Percentiles rank a stretch among this genome's conserved stretches.
phyloP scores from a whole-genome alignment of 2,329 filamentous ascomycete genomes.

The Beauveria scarabaeidicola region DNA sequence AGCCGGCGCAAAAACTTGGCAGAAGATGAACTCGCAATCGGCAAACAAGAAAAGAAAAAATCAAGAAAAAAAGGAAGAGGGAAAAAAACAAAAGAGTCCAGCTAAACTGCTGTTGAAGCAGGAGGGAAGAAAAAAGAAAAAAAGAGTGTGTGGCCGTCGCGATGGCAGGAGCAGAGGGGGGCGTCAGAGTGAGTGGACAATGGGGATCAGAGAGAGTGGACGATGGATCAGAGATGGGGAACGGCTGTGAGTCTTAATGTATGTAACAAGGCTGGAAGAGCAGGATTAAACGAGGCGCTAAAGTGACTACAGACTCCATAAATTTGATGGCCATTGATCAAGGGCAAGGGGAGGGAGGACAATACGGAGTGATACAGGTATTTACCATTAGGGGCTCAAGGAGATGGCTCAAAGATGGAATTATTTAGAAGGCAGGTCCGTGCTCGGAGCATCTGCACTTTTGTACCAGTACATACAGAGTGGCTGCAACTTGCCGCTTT shows the following conservation, averaged over 20 bases:
- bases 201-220: background rate
- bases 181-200: background rate
- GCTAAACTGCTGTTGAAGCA: background rate
- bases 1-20: background rate
- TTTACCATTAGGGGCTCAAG: too few relatives aligned
- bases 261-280: background rate
- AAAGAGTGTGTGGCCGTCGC: background rate
- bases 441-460: too few relatives aligned
- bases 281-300: background rate
- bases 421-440: too few relatives aligned
- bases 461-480: too few relatives aligned
- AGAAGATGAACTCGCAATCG: too few relatives aligned
- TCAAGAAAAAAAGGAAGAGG: background rate
- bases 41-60: background rate
- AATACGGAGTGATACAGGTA: background rate
- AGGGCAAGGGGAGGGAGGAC: background rate
- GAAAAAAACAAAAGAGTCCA: background rate
- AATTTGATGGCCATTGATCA: background rate
- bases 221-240: background rate
- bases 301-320: background rate
- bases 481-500: too few relatives aligned
- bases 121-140: background rate
- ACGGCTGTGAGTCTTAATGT: background rate
- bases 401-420: too few relatives aligned
- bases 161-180: background rate